Base-by-base conservation (phyloP, 2,329 filamentous ascomycete genomes). In the Aspergillus costaricaensis region DNA sequence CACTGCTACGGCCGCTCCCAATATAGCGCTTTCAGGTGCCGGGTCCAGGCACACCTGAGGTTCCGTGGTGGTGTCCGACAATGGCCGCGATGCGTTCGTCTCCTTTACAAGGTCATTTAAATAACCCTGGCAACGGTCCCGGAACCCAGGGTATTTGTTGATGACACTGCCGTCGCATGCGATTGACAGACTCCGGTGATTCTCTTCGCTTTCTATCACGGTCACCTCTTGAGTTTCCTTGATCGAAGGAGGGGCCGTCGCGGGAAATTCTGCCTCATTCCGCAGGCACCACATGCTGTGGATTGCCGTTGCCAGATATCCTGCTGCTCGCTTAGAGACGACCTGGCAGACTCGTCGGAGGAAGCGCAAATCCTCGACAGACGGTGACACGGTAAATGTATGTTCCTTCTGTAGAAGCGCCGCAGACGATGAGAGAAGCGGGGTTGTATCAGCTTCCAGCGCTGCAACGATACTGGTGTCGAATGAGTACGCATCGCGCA, bases 281-380 rank as follows among this genome's bases (percentile, higher is more conserved):
- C 83, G 80, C 14, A 88, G 73, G 12, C 75, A 77, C 83, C 86
- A 88, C 39, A 89, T 78, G 30, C 85, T 85, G 69, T 88, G 85
- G 27, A 88, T 83, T 2, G 84, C 85, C 1, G 84, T 83, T 1
- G 86, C 85, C n/a, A 88, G 79, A 66, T 86, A 88, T 1, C 82
- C 85, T 2, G 86, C 83, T 6, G 86, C 86, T 58, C 86, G 83
- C 55, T 78, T 81, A 1, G 85, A 85, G 32, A 88, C 83, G 3
- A 81, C 76, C 50, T 81, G 77, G 27, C 80, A 80, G 39, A 86
- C 71, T 5, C 80, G 78, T 32, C 82, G 80, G 57, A 88, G 71
- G 70, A 88, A 88, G 9, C 75, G 69, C 25, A 86, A 76, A 61
- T 87, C 85, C 39, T 80, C 74, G 23, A 78, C 72, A 0, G 80